A percentile compares a stretch with the other conserved stretches of the same genome.
These are phyloP conservation scores for Cenchrus americanus DNA, from an alignment of 176 grass and related monocot species.

Conservation along the genomic window DNA sequence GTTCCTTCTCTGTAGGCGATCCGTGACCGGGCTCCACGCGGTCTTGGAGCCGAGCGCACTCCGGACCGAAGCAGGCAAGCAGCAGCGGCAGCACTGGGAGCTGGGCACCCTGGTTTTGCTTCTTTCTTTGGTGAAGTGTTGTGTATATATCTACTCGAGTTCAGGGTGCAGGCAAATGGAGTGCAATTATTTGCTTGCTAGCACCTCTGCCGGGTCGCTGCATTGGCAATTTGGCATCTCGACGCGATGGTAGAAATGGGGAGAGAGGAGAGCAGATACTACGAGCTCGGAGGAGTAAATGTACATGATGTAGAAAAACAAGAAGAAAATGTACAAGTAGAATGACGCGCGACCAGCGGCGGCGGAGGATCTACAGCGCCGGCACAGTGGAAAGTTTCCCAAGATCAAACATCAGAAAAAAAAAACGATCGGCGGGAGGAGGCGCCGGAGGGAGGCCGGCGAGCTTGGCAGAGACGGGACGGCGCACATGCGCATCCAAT, in stretches of 20 bases:
- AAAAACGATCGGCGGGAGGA: background rate
- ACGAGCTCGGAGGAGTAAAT: conserved; percentile 16
- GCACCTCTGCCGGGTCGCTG: too few relatives aligned
- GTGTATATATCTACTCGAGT: background rate
- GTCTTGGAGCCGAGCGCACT: background rate
- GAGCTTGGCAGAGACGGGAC: conserved; percentile 6
- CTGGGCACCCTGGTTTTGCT: background rate
- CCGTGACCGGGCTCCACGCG: conserved; percentile 13
- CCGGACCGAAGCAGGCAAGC: background rate
- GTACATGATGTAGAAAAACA: background rate
- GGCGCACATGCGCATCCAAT: conserved; percentile 16
- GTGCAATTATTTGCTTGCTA: background rate
- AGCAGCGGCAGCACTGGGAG: background rate
- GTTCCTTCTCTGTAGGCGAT: conserved; percentile 34
- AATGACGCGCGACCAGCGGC: conserved; percentile 3
- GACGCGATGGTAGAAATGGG: too few relatives aligned
- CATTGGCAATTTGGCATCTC: too few relatives aligned
- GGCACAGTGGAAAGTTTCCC: background rate
- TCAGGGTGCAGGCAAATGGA: background rate
- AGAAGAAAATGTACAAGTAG: background rate
- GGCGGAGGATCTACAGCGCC: background rate
- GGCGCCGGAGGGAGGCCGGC: background rate
- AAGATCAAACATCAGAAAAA: background rate
- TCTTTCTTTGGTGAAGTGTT: background rate
- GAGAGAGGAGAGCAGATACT: background rate